Base-by-base conservation (phyloP, 73 alveolate genomes). In the Paramecium sexaurelia region DNA sequence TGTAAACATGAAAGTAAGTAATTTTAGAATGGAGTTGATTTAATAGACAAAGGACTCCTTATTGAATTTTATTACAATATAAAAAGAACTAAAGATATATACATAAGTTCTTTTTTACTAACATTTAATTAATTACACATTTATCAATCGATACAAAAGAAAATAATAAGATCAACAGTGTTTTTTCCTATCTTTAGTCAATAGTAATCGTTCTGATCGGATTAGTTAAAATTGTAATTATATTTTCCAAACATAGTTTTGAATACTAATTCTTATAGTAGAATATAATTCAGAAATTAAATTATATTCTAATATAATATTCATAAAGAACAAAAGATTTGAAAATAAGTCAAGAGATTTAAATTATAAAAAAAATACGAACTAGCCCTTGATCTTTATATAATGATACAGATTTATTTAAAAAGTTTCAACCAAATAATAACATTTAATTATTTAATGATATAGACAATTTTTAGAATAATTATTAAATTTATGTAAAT, bases 331-430 rank as follows among this genome's bases (percentile, higher is more conserved):
- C 5, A 29, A 61, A 19, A 32, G 83, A 61, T 8, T 61, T 61
- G 11, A 61, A 61, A 61, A 61, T 61, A 29, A 26, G 26, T 29
- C 43, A 61, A 61, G 83, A 61, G 39, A 61, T 24, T 24, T 13
- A 26, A 24, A 22, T 11, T 26, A 5, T 26, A 61, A 61, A 32
- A 13, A 61, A 24, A 0, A 26, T 11, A 4, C 2, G 6, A 61
- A 61, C 26, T 26, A 61, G 26, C 19, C 43, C n/a, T 61, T 29
- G 26, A 41, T 51, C 0, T 29, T 27, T 61, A 61, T 26, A 32
- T 61, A 61, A 61, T 61, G 83, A 61, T 24, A 61, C 83, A 29
- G 83, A 61, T 26, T 61, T 61, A 32, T 61, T 61, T 11, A 61
- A 61, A 32, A 61, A 61, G 33, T 29, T 24, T 32, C 11, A 61